Evolutionary conservation across 2,329 filamentous ascomycete species (phyloP), one percentile per base, ranked within the genome.

Genomic region (Diaporthe vexans): DNA sequence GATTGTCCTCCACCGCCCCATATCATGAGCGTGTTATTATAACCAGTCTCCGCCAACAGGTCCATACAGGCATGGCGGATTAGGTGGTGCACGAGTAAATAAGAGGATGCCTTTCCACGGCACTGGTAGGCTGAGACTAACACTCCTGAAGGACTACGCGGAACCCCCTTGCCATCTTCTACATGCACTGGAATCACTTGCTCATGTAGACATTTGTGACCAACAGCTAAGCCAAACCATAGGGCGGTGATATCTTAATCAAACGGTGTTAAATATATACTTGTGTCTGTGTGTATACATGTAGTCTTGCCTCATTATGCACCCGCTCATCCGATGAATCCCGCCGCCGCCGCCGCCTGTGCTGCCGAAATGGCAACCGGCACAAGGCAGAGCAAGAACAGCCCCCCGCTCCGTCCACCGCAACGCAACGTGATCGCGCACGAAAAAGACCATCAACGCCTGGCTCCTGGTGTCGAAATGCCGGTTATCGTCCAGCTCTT

Each of bases 361-460:
- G 26, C 59, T 43, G 24, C n/a, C 48, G 26, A 24, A 48, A 21
- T 59, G 29, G 13, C 17, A 37, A 58, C 21, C 17, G n/a, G 29
- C 51, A 51, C n/a, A 10, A 46, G 37, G 29, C 59, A 46, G 29
- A 4, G 35, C 29, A 29, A 54, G 24, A 29, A 24, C 21, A 58
- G 24, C 56, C 37, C 7, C 17, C 37, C 33, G 11, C 21, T 40
- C 54, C 33, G 1, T 40, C 24, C 43, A 48, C 43, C 15, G 26
- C 59, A 61, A 51, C 33, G 46, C 15, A 40, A 37, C 21, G 59
- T 43, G 19, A 51, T 26, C 51, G 35, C 43, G 54, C 57, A 59
- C 29, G 58, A 37, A 24, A 67, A 72, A 72, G 54, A 52, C 57
- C 46, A 51, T 71, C 58, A 59, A 75, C 73, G 74, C 76, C 76